Evolutionary conservation across 139 green algal species (phyloP), one percentile per base, ranked within the genome.

Genomic region (Coccomyxa sp.): DNA sequence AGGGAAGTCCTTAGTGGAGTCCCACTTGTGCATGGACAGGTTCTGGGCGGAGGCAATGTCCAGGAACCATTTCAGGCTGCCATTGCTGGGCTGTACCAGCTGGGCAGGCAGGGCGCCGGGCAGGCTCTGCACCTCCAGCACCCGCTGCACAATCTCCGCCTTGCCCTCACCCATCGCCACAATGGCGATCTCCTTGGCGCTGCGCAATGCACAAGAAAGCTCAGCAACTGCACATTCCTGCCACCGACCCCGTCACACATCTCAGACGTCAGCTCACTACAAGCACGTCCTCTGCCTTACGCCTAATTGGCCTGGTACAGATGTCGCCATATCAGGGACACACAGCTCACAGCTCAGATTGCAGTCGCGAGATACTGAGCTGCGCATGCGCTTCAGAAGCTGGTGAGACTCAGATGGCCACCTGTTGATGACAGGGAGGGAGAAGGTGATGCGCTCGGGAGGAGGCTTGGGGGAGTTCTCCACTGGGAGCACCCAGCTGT

Each of bases 391-490:
- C n/a, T n/a, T n/a, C n/a, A n/a, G n/a, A n/a, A n/a, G n/a, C n/a
- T n/a, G n/a, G n/a, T n/a, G n/a, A n/a, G n/a, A n/a, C n/a, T n/a
- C n/a, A n/a, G n/a, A n/a, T n/a, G n/a, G 10, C 10, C 36, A 73
- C 75, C 34, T 86, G 44, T 98, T 97, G 79, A 98, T 92, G 31
- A 91, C 92, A 7, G 92, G 91, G 89, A 98, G 68, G 12, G 88
- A 91, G 31, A 99, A 83, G 18, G 95, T 99, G 87, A 99, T 99
- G 81, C 97, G 92, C 82, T 98, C 90, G 6, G 96, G 87, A 1
- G 96, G 97, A 2, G 97, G 97, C 89, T 99, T 99, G 41, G 96
- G 96, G 0, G 95, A 98, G 86, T 97, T 86, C 18, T 68, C 82
- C 2, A 99, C 89, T 6, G 92, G 90, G 74, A 97, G 82, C 18